A percentile compares a stretch with the other conserved stretches of the same genome.
These are phyloP conservation scores for Panicum virgatum DNA, from an alignment of 202 grass and related monocot genomes.

Conservation along the genomic window DNA sequence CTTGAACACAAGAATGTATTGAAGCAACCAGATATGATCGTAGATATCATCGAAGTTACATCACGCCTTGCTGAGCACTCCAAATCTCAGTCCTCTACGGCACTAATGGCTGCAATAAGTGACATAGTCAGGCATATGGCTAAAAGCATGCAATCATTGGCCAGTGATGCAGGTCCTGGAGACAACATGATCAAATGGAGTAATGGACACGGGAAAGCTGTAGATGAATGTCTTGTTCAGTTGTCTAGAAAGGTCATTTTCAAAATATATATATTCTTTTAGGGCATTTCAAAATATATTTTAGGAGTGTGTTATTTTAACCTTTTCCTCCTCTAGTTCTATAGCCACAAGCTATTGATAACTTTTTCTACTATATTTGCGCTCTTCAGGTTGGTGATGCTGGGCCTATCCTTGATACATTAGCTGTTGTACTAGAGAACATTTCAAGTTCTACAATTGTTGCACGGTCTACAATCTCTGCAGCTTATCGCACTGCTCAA, in stretches of 20 bases:
- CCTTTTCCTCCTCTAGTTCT: conserved; percentile 19
- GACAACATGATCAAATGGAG: conserved; percentile 62
- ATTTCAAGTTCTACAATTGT: conserved; percentile 64
- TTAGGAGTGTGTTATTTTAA: not conserved
- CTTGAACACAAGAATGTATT: conserved; percentile 84
- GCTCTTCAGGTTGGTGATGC: conserved; percentile 82
- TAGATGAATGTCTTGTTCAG: conserved; percentile 86
- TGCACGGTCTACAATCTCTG: conserved; percentile 75
- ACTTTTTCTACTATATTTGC: conserved; percentile 28
- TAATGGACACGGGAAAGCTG: conserved; percentile 54
- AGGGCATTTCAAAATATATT: conserved; percentile 31
- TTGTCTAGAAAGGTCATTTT: conserved; percentile 75
- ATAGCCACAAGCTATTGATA: conserved; percentile 8
- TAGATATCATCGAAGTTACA: conserved; percentile 82
- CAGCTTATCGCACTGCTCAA: conserved; percentile 83
- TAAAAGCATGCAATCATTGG: conserved; percentile 75
- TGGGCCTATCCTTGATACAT: conserved; percentile 87
- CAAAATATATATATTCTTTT: too few relatives aligned
- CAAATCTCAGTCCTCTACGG: conserved; percentile 74
- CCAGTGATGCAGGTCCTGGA: conserved; percentile 28
- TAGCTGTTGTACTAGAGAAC: conserved; percentile 87
- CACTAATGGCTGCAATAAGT: conserved; percentile 79
- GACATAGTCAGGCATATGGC: conserved; percentile 83
- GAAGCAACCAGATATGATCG: conserved; percentile 77
- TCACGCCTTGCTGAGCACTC: conserved; percentile 71